Evolutionary conservation across 805 yeast species (phyloP).

Genomic region (Wickerhamomyces bovis): DNA sequence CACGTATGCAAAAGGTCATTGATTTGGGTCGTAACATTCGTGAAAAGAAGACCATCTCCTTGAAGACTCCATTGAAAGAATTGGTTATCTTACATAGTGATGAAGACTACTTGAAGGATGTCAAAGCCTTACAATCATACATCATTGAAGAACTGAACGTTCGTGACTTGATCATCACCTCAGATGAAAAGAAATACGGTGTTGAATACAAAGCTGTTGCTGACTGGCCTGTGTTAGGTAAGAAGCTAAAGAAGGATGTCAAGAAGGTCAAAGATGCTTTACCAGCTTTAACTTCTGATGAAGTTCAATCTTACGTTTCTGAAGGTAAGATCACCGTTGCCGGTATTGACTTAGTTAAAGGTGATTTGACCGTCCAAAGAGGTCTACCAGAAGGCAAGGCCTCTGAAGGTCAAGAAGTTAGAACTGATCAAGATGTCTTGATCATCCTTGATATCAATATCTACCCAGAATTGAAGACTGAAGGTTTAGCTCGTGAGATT

Average conservation of each 20-base stretch:
- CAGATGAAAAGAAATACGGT: slow-evolving; percentile 86
- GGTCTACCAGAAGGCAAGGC: slow-evolving; percentile 69
- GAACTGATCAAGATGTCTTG: slow-evolving; percentile 86
- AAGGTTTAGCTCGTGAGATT: slow-evolving; percentile 94
- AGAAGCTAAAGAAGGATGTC: slow-evolving; percentile 90
- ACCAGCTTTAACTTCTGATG: slow-evolving; percentile 73
- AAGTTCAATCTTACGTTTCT: slow-evolving; percentile 68
- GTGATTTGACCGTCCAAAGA: slow-evolving; percentile 86
- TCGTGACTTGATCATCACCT: slow-evolving; percentile 78
- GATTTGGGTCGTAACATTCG: slow-evolving; percentile 95
- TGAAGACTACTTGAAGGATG: slow-evolving; percentile 63
- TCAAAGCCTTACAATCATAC: slow-evolving; percentile 70
- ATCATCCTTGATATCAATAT: slow-evolving; percentile 83
- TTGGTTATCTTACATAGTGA: slow-evolving; percentile 84
- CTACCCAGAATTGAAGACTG: slow-evolving; percentile 83
- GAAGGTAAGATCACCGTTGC: slow-evolving; percentile 78
- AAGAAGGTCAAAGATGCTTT: slow-evolving; percentile 92
- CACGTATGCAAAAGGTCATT: slow-evolving; percentile 95
- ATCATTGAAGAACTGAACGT: slow-evolving; percentile 89
- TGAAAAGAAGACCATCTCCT: slow-evolving; percentile 89
- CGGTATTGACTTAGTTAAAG: slow-evolving; percentile 80
- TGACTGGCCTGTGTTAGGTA: slow-evolving; percentile 98
- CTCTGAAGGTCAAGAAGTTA: slow-evolving; percentile 71
- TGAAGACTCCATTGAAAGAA: slow-evolving; percentile 90
- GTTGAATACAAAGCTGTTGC: slow-evolving; percentile 93